A percentile compares a stretch with the other conserved stretches of the same genome.
Evolutionary conservation across 2,329 filamentous ascomycete genomes (phyloP).

Genomic region (Metarhizium rileyi): DNA sequence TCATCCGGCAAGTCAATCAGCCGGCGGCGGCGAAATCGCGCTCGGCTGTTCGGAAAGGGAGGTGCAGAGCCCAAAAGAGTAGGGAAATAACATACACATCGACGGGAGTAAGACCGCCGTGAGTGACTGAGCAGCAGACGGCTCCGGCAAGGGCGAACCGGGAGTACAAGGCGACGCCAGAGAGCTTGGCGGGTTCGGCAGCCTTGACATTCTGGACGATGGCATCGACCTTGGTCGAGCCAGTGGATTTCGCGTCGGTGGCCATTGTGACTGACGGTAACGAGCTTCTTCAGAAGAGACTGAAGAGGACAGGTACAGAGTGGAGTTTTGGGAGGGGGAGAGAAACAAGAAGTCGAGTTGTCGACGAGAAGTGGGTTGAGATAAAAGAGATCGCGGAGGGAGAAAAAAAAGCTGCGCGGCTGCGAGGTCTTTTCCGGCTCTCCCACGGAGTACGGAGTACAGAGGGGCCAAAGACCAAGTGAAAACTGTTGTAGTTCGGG

Average conservation of each 20-base stretch:
- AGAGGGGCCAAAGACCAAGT: not conserved
- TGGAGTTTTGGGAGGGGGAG: slow-evolving; percentile 8
- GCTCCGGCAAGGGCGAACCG: slow-evolving; percentile 96
- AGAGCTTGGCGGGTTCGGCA: slow-evolving; percentile 32
- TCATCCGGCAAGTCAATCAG: not conserved
- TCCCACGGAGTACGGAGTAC: not conserved
- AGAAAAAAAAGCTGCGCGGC: slow-evolving; percentile 2
- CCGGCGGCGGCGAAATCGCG: not conserved
- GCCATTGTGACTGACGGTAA: slow-evolving; percentile 32
- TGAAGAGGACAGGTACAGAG: slow-evolving; percentile 6
- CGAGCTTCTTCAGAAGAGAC: not conserved
- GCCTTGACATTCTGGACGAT: slow-evolving; percentile 32
- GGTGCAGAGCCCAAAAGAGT: not conserved
- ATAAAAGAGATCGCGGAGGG: not conserved
- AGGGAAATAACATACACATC: slow-evolving; percentile 77
- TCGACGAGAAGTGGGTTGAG: slow-evolving; percentile 2
- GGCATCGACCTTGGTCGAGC: slow-evolving; percentile 35
- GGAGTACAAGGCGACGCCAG: slow-evolving; percentile 68
- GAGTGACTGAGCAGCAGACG: slow-evolving; percentile 95
- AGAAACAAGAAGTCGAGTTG: not conserved
- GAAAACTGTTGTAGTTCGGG: slow-evolving; percentile 3
- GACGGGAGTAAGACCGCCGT: slow-evolving; percentile 93
- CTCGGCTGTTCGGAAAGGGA: not conserved
- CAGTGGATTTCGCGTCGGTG: slow-evolving; percentile 24
- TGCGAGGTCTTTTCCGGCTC: slow-evolving; percentile 2